phyloP scores from a whole-genome alignment of 345 rosid genomes.

The Dimocarpus longan region DNA sequence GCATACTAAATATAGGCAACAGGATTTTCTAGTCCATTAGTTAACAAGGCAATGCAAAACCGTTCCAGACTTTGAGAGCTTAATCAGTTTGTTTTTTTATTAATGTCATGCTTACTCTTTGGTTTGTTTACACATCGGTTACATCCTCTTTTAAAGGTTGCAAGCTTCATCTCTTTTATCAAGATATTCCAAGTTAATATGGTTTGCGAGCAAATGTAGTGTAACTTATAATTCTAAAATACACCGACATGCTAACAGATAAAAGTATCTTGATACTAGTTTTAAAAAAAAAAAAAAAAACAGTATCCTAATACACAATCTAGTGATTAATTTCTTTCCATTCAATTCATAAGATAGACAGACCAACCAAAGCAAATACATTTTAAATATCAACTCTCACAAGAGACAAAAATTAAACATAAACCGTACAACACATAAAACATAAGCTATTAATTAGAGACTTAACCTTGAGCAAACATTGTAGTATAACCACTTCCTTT shows the following conservation, averaged over 20 bases:
- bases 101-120: neutral
- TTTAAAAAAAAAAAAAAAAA: too few species aligned
- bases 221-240: neutral
- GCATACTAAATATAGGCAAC: too few species aligned
- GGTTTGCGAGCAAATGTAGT: neutral
- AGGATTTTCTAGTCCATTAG: neutral
- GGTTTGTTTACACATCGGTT: neutral
- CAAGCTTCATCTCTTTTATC: neutral
- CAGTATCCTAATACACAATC: neutral
- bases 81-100: neutral
- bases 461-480: constrained; percentile 86
- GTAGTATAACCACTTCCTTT: constrained; percentile 89
- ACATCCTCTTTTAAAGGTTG: neutral
- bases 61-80: neutral
- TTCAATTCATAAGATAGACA: neutral
- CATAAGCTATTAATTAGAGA: constrained; percentile 10
- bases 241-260: neutral
- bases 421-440: neutral
- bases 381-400: constrained; percentile 8
- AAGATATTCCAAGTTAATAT: neutral
- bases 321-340: neutral
- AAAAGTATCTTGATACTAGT: constrained; percentile 6
- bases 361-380: neutral
- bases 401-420: neutral
- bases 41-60: neutral